A percentile compares a stretch with the other conserved stretches of the same genome.
Evolutionary conservation across 2,329 filamentous ascomycete species (phyloP).

Genomic region (Lasiodiplodia hormozganensis): DNA sequence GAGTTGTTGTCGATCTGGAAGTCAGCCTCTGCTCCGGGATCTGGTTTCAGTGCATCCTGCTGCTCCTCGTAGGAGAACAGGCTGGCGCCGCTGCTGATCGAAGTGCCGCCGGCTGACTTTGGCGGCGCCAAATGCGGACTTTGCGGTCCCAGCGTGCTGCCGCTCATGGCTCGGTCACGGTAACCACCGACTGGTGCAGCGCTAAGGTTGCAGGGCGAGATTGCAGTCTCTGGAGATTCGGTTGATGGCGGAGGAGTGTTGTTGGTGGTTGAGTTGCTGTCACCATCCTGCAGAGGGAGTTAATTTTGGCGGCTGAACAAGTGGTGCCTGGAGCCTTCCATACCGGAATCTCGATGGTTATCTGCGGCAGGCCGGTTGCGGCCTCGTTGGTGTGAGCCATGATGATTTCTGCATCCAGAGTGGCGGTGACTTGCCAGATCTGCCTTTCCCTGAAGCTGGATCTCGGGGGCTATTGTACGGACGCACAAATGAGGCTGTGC

Average conservation of each 20-base stretch:
- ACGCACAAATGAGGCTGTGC: slow-evolving; percentile 3
- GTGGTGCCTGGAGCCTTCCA: neutral
- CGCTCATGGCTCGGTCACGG: slow-evolving; percentile 29
- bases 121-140: slow-evolving; percentile 22
- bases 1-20: slow-evolving; percentile 76
- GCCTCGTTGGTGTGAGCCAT: neutral
- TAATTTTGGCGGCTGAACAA: neutral
- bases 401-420: neutral
- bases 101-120: slow-evolving; percentile 23
- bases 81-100: slow-evolving; percentile 25
- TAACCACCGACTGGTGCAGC: neutral
- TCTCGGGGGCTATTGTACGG: neutral
- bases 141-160: slow-evolving; percentile 22
- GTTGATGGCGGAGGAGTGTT: neutral
- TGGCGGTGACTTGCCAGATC: slow-evolving; percentile 12
- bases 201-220: slow-evolving; percentile 5
- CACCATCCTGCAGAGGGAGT: slow-evolving; percentile 14
- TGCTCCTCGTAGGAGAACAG: slow-evolving; percentile 32
- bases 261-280: neutral
- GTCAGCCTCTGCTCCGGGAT: slow-evolving; percentile 76
- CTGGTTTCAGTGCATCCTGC: slow-evolving; percentile 74
- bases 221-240: slow-evolving; percentile 2
- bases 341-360: slow-evolving; percentile 23
- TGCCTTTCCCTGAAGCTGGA: neutral
- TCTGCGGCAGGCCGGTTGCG: slow-evolving; percentile 6